These are phyloP conservation scores for Cytospora paraplurivora DNA, from an alignment of 2,329 filamentous ascomycete species.

Conservation along the genomic window DNA sequence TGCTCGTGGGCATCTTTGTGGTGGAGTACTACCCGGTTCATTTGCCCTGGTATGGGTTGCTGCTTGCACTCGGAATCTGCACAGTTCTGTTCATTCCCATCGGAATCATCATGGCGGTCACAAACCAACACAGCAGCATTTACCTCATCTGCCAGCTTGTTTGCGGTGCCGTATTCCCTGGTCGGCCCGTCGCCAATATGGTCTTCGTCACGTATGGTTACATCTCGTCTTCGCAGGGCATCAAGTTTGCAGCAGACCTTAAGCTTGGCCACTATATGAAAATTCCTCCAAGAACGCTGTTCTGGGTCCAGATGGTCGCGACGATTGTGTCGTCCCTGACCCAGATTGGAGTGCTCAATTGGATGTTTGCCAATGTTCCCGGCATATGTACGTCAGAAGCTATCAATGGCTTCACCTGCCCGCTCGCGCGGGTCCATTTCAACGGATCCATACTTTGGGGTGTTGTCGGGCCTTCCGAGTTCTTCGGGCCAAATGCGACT, in stretches of 20 bases:
- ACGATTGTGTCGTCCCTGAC: constrained; percentile 77
- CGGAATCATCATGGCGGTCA: constrained; percentile 91
- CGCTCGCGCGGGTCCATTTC: constrained; percentile 85
- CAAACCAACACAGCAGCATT: constrained; percentile 84
- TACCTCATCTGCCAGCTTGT: constrained; percentile 86
- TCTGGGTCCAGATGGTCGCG: constrained; percentile 75
- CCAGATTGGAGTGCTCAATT: constrained; percentile 83
- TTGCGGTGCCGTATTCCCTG: constrained; percentile 79
- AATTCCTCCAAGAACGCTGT: constrained; percentile 77
- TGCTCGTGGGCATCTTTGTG: constrained; percentile 77
- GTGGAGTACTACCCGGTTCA: constrained; percentile 85
- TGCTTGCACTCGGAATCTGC: constrained; percentile 77
- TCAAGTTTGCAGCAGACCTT: constrained; percentile 85
- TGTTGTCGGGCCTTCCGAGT: constrained; percentile 78
- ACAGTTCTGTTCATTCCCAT: constrained; percentile 85
- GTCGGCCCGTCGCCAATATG: constrained; percentile 88
- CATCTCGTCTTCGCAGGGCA: constrained; percentile 83
- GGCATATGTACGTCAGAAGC: constrained; percentile 77
- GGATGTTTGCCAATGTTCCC: constrained; percentile 81
- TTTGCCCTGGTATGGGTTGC: constrained; percentile 82
- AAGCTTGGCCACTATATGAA: constrained; percentile 91
- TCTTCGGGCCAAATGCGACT: constrained; percentile 75
- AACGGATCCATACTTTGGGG: constrained; percentile 90
- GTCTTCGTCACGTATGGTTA: constrained; percentile 91
- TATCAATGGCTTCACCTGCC: constrained; percentile 87